phyloP scores from a whole-genome alignment of 352 stramenopile genomes.

The Peronosclerospora sorghi region DNA sequence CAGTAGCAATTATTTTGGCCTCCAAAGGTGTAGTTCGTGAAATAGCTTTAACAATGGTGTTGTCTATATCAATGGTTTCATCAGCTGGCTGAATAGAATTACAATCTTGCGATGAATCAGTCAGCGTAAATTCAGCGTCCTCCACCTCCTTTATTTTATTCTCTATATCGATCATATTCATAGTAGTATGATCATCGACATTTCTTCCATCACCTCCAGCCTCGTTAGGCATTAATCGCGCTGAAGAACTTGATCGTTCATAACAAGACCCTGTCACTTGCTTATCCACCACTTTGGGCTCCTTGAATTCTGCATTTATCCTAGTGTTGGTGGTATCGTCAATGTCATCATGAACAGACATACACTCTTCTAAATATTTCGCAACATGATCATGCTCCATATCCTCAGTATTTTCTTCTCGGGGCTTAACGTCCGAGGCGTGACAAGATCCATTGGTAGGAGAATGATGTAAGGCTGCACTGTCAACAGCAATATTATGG shows the following conservation, averaged over 20 bases:
- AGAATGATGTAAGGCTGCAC: neutral
- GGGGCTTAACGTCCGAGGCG: neutral
- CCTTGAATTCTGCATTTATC: neutral
- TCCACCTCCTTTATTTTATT: neutral
- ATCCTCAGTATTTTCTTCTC: neutral
- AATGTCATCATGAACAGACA: conserved; percentile 3
- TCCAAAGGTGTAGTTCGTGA: neutral
- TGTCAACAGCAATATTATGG: neutral
- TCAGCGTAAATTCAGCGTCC: neutral
- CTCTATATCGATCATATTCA: neutral
- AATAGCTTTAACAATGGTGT: neutral
- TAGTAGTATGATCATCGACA: neutral
- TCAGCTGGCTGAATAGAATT: neutral
- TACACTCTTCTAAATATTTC: conserved; percentile 6
- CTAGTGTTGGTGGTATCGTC: neutral
- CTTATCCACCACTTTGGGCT: neutral
- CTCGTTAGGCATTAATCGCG: neutral
- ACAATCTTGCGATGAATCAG: neutral
- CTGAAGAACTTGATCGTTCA: neutral
- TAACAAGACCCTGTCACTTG: neutral
- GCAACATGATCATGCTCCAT: neutral
- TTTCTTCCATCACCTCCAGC: neutral
- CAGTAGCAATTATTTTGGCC: neutral
- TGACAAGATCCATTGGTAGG: neutral
- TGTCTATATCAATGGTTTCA: neutral